These are phyloP conservation scores for Iberis pinnata DNA, from an alignment of 345 rosid species.

Conservation along the genomic window DNA sequence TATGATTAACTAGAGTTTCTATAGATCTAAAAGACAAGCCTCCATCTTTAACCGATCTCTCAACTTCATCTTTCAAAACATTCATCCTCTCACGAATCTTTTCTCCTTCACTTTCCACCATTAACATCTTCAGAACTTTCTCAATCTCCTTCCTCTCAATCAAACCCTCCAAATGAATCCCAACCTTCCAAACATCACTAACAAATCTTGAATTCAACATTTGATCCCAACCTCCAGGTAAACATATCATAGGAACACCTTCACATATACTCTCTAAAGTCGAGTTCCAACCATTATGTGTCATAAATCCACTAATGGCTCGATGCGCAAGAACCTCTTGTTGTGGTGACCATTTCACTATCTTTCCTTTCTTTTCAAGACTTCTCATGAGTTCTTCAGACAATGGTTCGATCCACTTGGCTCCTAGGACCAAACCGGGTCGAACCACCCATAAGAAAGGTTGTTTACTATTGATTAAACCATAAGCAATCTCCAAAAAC, in stretches of 20 bases:
- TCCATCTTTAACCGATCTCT: conserved; percentile 15
- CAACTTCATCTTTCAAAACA: conserved; percentile 14
- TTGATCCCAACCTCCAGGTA: conserved; percentile 29
- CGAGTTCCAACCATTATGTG: conserved; percentile 32
- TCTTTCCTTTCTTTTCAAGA: conserved; percentile 31
- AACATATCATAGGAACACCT: conserved; percentile 29
- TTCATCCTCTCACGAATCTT: conserved; percentile 25
- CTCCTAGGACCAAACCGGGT: conserved; percentile 14
- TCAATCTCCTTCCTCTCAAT: conserved; percentile 23
- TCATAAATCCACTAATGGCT: conserved; percentile 26
- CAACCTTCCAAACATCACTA: conserved; percentile 23
- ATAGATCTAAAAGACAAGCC: conserved; percentile 24
- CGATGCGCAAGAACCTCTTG: conserved; percentile 26
- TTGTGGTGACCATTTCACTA: conserved; percentile 33
- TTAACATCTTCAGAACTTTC: conserved; percentile 20
- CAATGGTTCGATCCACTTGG: conserved; percentile 1
- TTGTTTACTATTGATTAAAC: conserved; percentile 36
- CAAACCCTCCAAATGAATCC: conserved; percentile 21
- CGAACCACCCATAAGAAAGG: conserved; percentile 51
- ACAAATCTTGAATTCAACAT: conserved; percentile 28
- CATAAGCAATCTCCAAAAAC: conserved; percentile 41
- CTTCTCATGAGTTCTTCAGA: conserved; percentile 24
- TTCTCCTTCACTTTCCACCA: conserved; percentile 16
- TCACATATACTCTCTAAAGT: conserved; percentile 31
- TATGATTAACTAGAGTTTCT: conserved; percentile 16